Base-by-base conservation (phyloP, 2,329 filamentous ascomycete species). In the Hymenoscyphus repandus region DNA sequence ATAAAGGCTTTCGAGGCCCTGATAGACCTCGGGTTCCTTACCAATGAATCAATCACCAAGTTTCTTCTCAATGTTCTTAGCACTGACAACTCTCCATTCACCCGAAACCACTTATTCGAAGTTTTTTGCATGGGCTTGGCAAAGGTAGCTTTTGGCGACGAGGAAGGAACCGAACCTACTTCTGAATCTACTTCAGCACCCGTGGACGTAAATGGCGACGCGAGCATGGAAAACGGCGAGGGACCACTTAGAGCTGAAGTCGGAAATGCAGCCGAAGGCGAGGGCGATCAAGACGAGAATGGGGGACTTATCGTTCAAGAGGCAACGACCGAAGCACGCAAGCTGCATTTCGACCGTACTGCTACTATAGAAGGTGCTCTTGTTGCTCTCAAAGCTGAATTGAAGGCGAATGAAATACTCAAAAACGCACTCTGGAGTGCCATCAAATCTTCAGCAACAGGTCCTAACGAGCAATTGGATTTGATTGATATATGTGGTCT, bases 1-100 rank as follows among this genome's bases (percentile, higher is more conserved):
- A 78, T 86, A 66, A 84, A 84, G 65, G 80, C 80, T 1, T 85
- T 82, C 50, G 79, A 85, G 58, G 75, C 78, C 9, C 68, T 87
- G 40, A 72, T 85, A 34, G 80, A 85, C 54, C 73, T 86, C n/a
- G 81, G 80, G 0, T 74, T 76, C 44, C 70, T 86, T 59, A 69
- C 76, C 57, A 77, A 80, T 48, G 70, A 77, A 2, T 67, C 69
- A 1, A 72, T 86, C 39, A 72, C 83, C 57, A 72, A 70, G 43
- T 75, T 84, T 50, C 69, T 86, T 38, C 69, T 85, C 31, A 75
- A 76, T 20, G 72, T 76, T 13, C 69, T 85, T 48, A 80, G 79
- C 53, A 83, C 78, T 1, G 82, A 86, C 63, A 71, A 73, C 18
- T 86, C 83, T 1, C 81, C 83, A 0, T 85, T 75, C 59, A 76